phyloP scores from a whole-genome alignment of 495 filamentous ascomycete genomes.

The Rusavskia elegans region DNA sequence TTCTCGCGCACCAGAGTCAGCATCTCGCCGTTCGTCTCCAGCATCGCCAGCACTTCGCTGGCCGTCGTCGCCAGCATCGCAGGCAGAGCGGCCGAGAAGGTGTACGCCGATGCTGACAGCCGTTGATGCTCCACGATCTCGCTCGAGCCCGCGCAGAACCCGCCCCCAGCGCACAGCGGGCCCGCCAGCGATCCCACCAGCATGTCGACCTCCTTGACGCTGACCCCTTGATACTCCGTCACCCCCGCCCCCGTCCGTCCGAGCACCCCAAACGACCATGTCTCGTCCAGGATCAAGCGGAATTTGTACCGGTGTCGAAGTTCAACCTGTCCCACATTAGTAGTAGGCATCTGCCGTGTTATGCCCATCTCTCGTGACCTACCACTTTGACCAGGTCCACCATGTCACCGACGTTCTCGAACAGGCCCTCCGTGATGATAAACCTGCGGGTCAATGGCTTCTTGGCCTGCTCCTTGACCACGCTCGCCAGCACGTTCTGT shows the following conservation, averaged over 20 bases:
- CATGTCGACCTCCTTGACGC: conserved; percentile 83
- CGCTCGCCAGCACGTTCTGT: conserved; percentile 67
- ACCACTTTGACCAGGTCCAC: conserved; percentile 73
- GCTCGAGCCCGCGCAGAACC: conserved; percentile 79
- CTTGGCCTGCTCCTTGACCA: conserved; percentile 70
- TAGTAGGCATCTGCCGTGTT: background rate
- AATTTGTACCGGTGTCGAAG: conserved; percentile 92
- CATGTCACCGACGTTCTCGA: conserved; percentile 80
- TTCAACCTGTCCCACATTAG: conserved; percentile 44
- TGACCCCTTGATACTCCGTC: conserved; percentile 92
- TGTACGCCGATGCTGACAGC: conserved; percentile 77
- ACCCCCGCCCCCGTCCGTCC: conserved; percentile 80
- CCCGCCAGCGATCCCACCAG: conserved; percentile 86
- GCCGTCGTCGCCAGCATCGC: conserved; percentile 91
- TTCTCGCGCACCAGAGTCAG: conserved; percentile 63
- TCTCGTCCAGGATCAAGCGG: conserved; percentile 92
- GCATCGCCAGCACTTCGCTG: conserved; percentile 67
- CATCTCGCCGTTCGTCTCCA: conserved; percentile 61
- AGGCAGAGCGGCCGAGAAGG: conserved; percentile 85
- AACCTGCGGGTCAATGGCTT: conserved; percentile 87
- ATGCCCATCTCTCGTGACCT: conserved; percentile 18
- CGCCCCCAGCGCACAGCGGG: conserved; percentile 78
- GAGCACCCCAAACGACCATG: conserved; percentile 88
- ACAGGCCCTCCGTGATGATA: conserved; percentile 90
- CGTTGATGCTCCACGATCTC: conserved; percentile 94